A percentile compares a stretch with the other conserved stretches of the same genome.
Conservation (phyloP, 225 moss, liverwort and hornwort species). For the Sphagnum tenellum region DNA sequence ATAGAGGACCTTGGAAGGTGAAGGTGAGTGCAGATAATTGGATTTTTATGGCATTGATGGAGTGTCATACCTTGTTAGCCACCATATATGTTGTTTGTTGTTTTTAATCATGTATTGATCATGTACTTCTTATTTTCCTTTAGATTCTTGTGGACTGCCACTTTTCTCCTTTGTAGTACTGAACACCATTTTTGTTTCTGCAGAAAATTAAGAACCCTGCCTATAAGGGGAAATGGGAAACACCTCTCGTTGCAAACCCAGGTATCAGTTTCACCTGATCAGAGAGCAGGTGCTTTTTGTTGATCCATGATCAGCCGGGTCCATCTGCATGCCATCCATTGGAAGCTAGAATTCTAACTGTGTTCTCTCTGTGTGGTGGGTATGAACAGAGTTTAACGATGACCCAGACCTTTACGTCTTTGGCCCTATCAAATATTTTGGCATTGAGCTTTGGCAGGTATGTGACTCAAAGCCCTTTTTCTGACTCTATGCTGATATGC, state of each 20-base stretch:
- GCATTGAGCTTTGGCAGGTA: constrained; percentile 98
- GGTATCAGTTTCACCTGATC: constrained; percentile 20
- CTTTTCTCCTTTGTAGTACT: no score
- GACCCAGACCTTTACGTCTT: constrained; percentile 84
- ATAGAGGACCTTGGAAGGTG: constrained; percentile 46
- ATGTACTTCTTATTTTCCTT: no score
- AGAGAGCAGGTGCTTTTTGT: no score
- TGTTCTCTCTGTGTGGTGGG: constrained; percentile 2
- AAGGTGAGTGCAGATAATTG: constrained; percentile 20
- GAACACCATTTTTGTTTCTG: not conserved
- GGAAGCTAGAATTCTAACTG: not conserved
- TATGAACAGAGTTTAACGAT: constrained; percentile 70
- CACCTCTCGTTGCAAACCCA: constrained; percentile 68
- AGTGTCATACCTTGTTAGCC: no score
- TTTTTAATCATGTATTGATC: no score
- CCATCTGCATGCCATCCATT: no score
- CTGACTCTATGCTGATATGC: no score
- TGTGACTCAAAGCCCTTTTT: no score
- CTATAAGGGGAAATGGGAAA: constrained; percentile 81
- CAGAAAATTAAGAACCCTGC: constrained; percentile 89
- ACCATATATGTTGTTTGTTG: no score
- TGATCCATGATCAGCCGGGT: no score
- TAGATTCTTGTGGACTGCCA: no score
- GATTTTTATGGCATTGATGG: no score
- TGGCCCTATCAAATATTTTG: constrained; percentile 69